Evolutionary conservation across 768 basidiomycete genomes (phyloP).

Genomic region (Rossbeevera mucosa): DNA sequence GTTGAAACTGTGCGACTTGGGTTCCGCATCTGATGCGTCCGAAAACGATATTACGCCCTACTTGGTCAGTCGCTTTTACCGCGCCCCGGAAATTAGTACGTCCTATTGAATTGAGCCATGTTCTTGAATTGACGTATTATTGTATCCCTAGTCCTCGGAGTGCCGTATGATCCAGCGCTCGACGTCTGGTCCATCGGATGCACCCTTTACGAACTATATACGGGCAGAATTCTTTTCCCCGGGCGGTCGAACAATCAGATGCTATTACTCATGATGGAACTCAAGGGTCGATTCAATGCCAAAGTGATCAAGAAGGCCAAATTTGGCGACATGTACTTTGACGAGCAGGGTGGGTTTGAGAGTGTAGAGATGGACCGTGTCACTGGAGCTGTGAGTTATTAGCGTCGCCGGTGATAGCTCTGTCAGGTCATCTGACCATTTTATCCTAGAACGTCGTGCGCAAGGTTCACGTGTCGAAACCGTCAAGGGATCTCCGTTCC

Average conservation of each 20-base stretch:
- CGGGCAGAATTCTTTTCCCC: slow-evolving; percentile 96
- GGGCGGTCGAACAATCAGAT: slow-evolving; percentile 97
- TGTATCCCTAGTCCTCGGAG: slow-evolving; percentile 72
- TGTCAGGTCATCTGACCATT: slow-evolving; percentile 18
- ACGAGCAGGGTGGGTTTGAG: slow-evolving; percentile 84
- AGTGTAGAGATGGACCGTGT: slow-evolving; percentile 81
- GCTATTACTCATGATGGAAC: slow-evolving; percentile 96
- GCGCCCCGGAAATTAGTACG: slow-evolving; percentile 97
- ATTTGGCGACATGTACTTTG: slow-evolving; percentile 91
- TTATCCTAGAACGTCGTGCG: slow-evolving; percentile 67
- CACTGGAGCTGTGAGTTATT: slow-evolving; percentile 68
- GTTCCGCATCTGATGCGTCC: slow-evolving; percentile 91
- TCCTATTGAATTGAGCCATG: slow-evolving; percentile 12
- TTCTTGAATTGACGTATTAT: slow-evolving; percentile 12
- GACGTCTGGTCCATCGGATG: slow-evolving; percentile 98
- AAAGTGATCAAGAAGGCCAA: slow-evolving; percentile 94
- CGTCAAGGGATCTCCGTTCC: slow-evolving; percentile 73
- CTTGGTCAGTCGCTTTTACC: slow-evolving; percentile 94
- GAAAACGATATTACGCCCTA: slow-evolving; percentile 99
- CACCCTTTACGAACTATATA: slow-evolving; percentile 93
- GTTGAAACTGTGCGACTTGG: slow-evolving; percentile 92
- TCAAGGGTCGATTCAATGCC: slow-evolving; percentile 88
- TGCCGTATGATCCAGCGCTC: slow-evolving; percentile 89
- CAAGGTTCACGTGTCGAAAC: slow-evolving; percentile 80
- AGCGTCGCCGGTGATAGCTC: slow-evolving; percentile 1